Evolutionary conservation across 768 basidiomycete genomes (phyloP).

Genomic region (Rhodotorula taiwanensis): DNA sequence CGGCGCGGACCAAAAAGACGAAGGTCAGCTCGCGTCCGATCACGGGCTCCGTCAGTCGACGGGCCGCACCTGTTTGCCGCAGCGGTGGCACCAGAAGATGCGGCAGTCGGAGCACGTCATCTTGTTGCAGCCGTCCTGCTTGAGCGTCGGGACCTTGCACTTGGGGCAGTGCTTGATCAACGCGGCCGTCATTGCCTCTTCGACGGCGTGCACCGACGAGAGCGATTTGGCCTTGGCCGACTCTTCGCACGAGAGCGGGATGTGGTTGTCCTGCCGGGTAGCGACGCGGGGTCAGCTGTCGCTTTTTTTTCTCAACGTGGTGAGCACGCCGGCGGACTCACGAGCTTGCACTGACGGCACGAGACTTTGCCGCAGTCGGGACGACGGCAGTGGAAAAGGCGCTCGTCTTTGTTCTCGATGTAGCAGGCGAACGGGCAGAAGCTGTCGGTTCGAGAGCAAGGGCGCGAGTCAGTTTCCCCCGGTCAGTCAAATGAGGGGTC

Average conservation of each 20-base stretch:
- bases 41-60: no score
- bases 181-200: slow-evolving; percentile 48
- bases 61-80: slow-evolving; percentile 21
- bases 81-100: slow-evolving; percentile 45
- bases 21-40: background rate
- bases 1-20: no score
- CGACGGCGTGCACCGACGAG: slow-evolving; percentile 43
- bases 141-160: slow-evolving; percentile 43
- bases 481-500: background rate
- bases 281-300: no score
- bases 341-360: slow-evolving; percentile 38
- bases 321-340: no score
- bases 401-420: slow-evolving; percentile 36
- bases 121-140: slow-evolving; percentile 38
- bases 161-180: slow-evolving; percentile 46
- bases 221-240: slow-evolving; percentile 42
- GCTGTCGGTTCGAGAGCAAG: slow-evolving; percentile 10
- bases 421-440: slow-evolving; percentile 35
- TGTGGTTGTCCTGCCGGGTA: slow-evolving; percentile 41
- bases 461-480: no score
- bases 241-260: slow-evolving; percentile 46
- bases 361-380: slow-evolving; percentile 32
- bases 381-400: slow-evolving; percentile 32
- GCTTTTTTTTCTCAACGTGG: no score
- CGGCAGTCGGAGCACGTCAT: slow-evolving; percentile 40